Evolutionary conservation across 768 basidiomycete genomes (phyloP).

Genomic region (Tephrocybe sp.): DNA sequence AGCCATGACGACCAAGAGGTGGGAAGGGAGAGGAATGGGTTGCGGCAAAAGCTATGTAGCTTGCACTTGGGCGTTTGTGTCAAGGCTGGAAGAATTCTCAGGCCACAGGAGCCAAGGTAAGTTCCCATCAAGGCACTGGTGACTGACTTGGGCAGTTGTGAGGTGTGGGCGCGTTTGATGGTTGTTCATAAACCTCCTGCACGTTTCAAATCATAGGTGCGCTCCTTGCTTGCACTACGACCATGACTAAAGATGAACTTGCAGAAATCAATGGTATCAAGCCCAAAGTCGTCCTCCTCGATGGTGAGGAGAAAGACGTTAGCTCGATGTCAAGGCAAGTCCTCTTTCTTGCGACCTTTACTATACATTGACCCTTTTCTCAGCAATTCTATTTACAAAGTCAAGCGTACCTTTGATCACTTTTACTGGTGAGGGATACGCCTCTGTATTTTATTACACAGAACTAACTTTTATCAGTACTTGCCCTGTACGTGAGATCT

Average conservation of each 20-base stretch:
- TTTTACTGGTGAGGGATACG: slow-evolving; percentile 34
- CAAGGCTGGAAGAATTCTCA: neutral
- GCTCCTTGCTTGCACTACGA: neutral
- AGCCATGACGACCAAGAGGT: slow-evolving; percentile 47
- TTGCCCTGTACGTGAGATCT: slow-evolving; percentile 28
- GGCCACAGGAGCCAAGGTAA: neutral
- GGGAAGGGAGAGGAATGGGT: slow-evolving; percentile 10
- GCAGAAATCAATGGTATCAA: slow-evolving; percentile 51
- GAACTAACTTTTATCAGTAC: slow-evolving; percentile 21
- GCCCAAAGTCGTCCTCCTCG: slow-evolving; percentile 44
- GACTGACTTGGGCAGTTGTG: neutral
- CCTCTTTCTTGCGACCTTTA: neutral
- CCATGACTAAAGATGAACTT: slow-evolving; percentile 41
- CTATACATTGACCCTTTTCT: neutral
- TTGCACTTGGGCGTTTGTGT: neutral
- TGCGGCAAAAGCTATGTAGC: neutral
- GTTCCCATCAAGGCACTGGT: neutral
- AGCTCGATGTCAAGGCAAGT: slow-evolving; percentile 33
- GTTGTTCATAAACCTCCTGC: neutral
- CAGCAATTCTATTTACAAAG: slow-evolving; percentile 42
- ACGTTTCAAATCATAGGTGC: neutral
- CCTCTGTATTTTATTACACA: neutral
- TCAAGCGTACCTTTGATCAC: slow-evolving; percentile 45
- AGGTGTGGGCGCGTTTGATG: neutral
- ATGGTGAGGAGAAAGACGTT: slow-evolving; percentile 50